Conservation (phyloP, 192 early-diverging fungal genomes). For the Backusella westeae region DNA sequence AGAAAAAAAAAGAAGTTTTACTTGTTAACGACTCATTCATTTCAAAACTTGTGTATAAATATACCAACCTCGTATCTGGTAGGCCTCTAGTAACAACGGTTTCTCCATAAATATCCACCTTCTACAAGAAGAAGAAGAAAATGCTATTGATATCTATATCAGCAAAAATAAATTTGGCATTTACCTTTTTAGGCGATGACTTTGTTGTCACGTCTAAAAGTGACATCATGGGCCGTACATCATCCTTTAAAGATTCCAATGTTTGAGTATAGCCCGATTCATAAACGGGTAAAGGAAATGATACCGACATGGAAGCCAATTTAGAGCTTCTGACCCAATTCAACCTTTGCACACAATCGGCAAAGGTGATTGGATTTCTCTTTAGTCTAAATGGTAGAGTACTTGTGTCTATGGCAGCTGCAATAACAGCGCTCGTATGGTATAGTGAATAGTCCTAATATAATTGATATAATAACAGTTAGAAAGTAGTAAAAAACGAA, state of each 20-base stretch:
- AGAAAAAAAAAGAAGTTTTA: background rate
- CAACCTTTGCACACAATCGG: background rate
- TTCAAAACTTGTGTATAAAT: background rate
- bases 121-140: background rate
- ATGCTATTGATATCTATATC: no score
- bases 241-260: background rate
- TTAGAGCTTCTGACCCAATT: conserved; percentile 16
- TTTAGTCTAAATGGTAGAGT: conserved; percentile 38
- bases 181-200: background rate
- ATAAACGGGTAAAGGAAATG: conserved; percentile 20
- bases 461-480: background rate
- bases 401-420: conserved; percentile 50
- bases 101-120: conserved; percentile 19
- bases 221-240: conserved; percentile 1
- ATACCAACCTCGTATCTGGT: background rate
- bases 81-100: conserved; percentile 15
- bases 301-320: background rate
- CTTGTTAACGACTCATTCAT: background rate
- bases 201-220: background rate
- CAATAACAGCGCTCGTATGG: conserved; percentile 54
- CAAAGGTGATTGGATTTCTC: background rate
- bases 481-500: background rate
- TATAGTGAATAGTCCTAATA: conserved; percentile 37
- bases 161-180: background rate
- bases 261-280: conserved; percentile 11